These are phyloP conservation scores for Suhomyces tanzawaensis DNA, from an alignment of 805 yeast species.

Conservation along the genomic window DNA sequence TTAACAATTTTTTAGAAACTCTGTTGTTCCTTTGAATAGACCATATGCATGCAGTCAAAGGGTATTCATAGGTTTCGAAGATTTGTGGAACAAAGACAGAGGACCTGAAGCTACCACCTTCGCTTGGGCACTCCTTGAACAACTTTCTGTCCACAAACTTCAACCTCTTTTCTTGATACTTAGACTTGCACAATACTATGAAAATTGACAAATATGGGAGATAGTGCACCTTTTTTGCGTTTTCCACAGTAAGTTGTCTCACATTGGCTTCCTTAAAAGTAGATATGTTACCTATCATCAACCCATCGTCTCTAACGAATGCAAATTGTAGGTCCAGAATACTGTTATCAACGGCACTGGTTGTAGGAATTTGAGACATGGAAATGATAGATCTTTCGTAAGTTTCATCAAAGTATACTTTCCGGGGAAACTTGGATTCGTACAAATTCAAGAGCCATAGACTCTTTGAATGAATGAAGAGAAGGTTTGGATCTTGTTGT, in stretches of 20 bases:
- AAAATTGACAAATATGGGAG: conserved; percentile 28
- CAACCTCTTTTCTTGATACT: conserved; percentile 22
- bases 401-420: conserved; percentile 36
- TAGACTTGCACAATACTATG: conserved; percentile 30
- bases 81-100: conserved; percentile 6
- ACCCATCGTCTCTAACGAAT: conserved; percentile 37
- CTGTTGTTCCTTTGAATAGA: conserved; percentile 28
- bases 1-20: conserved; percentile 35
- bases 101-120: neutral
- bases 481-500: conserved; percentile 16
- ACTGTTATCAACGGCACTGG: neutral
- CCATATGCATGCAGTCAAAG: conserved; percentile 34
- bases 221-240: conserved; percentile 31
- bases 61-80: conserved; percentile 28
- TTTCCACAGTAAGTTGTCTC: conserved; percentile 31
- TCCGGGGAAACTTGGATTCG: conserved; percentile 24
- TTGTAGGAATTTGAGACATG: conserved; percentile 15
- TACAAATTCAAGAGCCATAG: conserved; percentile 34
- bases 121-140: conserved; percentile 17
- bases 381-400: conserved; percentile 25
- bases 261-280: conserved; percentile 23
- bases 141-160: conserved; percentile 34
- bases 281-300: conserved; percentile 25
- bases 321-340: conserved; percentile 5
- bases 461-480: conserved; percentile 24